These are phyloP conservation scores for Clitoria ternatea DNA, from an alignment of 306 rosid genomes.

Conservation along the genomic window DNA sequence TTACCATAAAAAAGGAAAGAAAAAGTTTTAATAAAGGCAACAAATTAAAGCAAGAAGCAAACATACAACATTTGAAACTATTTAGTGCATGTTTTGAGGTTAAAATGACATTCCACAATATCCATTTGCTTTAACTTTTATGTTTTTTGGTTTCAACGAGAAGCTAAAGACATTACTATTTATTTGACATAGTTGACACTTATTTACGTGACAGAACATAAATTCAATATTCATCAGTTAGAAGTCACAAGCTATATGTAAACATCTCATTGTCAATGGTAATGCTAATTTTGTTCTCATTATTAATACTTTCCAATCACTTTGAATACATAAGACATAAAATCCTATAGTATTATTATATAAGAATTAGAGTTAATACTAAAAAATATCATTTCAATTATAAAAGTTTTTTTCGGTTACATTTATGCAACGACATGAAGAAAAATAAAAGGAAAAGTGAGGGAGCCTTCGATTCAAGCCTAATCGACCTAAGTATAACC, in stretches of 20 bases:
- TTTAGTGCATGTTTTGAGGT: neutral
- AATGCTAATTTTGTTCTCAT: neutral
- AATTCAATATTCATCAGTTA: neutral
- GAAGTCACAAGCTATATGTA: neutral
- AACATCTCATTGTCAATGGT: conserved; percentile 7
- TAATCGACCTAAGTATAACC: no score
- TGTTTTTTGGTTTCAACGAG: conserved; percentile 1
- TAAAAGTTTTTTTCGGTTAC: no score
- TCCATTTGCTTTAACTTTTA: neutral
- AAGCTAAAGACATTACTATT: neutral
- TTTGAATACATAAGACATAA: neutral
- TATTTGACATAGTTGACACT: conserved; percentile 12
- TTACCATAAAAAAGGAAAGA: neutral
- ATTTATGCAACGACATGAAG: no score
- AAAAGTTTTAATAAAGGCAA: neutral
- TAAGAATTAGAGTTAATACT: no score
- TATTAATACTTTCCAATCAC: neutral
- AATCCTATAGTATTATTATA: no score
- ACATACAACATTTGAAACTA: neutral
- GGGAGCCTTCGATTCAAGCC: no score
- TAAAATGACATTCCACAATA: neutral
- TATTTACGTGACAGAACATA: conserved; percentile 1
- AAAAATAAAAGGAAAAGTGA: no score
- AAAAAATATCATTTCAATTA: no score
- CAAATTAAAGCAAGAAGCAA: neutral